Evolutionary conservation across 2,329 filamentous ascomycete genomes (phyloP), one percentile per base, ranked within the genome.

Genomic region (Colletotrichum phormii): DNA sequence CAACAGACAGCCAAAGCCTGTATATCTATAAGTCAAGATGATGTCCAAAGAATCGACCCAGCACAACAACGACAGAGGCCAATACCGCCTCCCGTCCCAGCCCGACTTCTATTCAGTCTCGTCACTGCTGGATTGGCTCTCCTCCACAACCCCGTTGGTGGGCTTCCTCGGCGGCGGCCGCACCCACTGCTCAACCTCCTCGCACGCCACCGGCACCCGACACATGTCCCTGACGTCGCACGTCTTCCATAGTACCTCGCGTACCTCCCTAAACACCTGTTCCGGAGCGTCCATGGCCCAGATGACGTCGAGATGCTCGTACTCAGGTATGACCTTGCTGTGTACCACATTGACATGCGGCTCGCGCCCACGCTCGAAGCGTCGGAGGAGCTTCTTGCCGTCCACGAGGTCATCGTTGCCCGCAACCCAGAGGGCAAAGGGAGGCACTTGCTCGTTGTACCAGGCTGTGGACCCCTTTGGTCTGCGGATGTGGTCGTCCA

Each of bases 301-400:
- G 49, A 98, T 91, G 1, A 98, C 94, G 82, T 98, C 96, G 5
- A 98, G 87, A 82, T 98, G 96, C 83, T 98, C 96, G 80, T 98
- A 97, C 59, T 93, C 94, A 3, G 94, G 91, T 55, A 98, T 93
- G 26, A 97, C 86, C 79, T 94, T 97, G 75, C 89, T 89, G 82
- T 98, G 94, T 5, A 98, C 94, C 5, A 98, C 84, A 51, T 89
- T 86, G 9, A 97, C 94, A 78, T 94, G 87, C 1, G 96, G 96
- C 81, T 98, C 96, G 31, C 94, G 87, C 0, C 93, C 93, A 54
- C 89, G 88, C 77, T 93, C 89, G 75, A 98, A 93, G 1, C 96
- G 88, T 24, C 89, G 86, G 3, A 98, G 85, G 9, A 98, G 86
- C 66, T 91, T 90, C 22, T 87, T 83, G 0, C 96, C 96, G 80